A percentile compares a stretch with the other conserved stretches of the same genome.
Evolutionary conservation across 1,139 yeast genomes (phyloP).

Genomic region (Pichia terricola): DNA sequence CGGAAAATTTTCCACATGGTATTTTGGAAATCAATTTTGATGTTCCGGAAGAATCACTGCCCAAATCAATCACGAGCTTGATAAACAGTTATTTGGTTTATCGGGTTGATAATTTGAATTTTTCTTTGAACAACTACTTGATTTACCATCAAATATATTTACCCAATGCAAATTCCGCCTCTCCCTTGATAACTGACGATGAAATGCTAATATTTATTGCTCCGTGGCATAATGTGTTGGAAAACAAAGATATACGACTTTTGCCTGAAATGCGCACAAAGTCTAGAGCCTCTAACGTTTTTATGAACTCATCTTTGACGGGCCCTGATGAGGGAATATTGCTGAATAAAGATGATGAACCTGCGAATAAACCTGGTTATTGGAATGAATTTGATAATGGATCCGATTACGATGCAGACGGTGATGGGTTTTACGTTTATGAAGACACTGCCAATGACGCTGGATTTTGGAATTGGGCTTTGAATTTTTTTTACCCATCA

Average conservation of each 20-base stretch:
- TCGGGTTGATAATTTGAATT: conserved; percentile 26
- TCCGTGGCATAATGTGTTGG: conserved; percentile 27
- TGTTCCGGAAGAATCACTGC: conserved; percentile 26
- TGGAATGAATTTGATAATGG: conserved; percentile 72
- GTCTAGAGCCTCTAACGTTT: not conserved
- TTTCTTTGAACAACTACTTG: conserved; percentile 26
- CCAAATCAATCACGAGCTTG: conserved; percentile 26
- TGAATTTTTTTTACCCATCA: conserved; percentile 14
- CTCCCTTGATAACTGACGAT: conserved; percentile 14
- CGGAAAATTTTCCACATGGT: conserved; percentile 34
- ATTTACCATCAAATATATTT: conserved; percentile 8
- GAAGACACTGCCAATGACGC: conserved; percentile 38
- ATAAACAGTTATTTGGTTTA: conserved; percentile 28
- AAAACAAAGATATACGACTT: conserved; percentile 28
- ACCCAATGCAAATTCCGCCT: not conserved
- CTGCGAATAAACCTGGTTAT: conserved; percentile 37
- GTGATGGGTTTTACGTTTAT: conserved; percentile 26
- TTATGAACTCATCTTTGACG: not conserved
- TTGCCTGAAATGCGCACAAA: conserved; percentile 20
- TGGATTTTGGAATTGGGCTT: conserved; percentile 5
- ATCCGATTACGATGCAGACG: conserved; percentile 23
- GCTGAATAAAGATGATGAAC: conserved; percentile 23
- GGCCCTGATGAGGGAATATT: conserved; percentile 18
- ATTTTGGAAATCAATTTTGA: conserved; percentile 38
- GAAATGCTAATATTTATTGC: conserved; percentile 19